Conservation (phyloP, 164 flowering plant species). For the Liquidambar formosana region DNA sequence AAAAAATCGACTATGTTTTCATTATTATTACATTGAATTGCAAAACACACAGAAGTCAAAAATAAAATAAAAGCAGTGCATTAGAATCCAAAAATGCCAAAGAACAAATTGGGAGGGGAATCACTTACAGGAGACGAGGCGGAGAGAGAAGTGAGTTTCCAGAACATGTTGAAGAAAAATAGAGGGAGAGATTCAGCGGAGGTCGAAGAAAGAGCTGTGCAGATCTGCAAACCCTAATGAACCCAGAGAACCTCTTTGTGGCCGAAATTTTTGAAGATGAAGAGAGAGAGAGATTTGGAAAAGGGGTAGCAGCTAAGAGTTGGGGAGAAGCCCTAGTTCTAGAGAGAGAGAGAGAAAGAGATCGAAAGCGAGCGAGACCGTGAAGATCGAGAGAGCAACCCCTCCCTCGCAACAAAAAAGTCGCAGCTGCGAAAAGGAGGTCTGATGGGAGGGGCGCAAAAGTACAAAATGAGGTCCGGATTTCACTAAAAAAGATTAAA, state of each 20-base stretch:
- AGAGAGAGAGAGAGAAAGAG: slow-evolving; percentile 14
- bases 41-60: not conserved
- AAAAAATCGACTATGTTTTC: too few relatives aligned
- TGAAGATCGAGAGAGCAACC: slow-evolving; percentile 23
- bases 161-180: slow-evolving; percentile 59
- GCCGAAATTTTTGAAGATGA: not conserved
- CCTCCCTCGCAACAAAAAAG: not conserved
- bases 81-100: not conserved
- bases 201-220: slow-evolving; percentile 12
- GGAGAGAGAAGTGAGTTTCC: slow-evolving; percentile 83
- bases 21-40: too few relatives aligned
- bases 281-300: slow-evolving; percentile 8
- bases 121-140: slow-evolving; percentile 83
- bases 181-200: slow-evolving; percentile 13
- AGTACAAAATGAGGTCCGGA: slow-evolving; percentile 5
- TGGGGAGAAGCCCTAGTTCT: slow-evolving; percentile 36
- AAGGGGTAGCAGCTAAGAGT: slow-evolving; percentile 8
- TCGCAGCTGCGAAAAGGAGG: not conserved
- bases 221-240: slow-evolving; percentile 43
- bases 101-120: not conserved
- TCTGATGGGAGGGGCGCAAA: not conserved
- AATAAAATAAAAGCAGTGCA: not conserved
- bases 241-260: slow-evolving; percentile 13
- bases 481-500: not conserved
- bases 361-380: slow-evolving; percentile 7